Evolutionary conservation across 2,329 filamentous ascomycete species (phyloP).

Genomic region (Madurella fahalii): DNA sequence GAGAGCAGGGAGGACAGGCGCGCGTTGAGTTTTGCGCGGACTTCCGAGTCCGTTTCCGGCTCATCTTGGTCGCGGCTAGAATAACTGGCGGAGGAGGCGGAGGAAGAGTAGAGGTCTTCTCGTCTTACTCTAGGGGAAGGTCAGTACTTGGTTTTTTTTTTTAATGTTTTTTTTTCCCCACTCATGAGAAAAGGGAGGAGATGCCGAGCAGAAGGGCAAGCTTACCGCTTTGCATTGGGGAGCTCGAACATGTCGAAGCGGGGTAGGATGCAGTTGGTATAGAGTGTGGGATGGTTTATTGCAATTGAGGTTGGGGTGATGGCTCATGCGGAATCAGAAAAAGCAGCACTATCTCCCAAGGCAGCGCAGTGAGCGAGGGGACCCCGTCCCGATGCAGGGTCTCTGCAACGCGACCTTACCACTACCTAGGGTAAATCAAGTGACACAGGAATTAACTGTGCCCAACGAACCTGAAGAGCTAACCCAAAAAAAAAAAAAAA

Average conservation of each 20-base stretch:
- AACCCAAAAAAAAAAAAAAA: no score
- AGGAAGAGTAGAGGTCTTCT: slow-evolving; percentile 46
- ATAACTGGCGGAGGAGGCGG: slow-evolving; percentile 32
- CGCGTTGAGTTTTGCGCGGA: slow-evolving; percentile 44
- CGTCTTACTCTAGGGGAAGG: slow-evolving; percentile 46
- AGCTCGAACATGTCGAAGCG: slow-evolving; percentile 44
- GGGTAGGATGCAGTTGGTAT: slow-evolving; percentile 5
- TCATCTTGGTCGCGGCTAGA: slow-evolving; percentile 30
- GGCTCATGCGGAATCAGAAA: no score
- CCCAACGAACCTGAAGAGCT: no score
- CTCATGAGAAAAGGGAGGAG: no score
- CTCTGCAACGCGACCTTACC: no score
- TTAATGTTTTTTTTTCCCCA: no score
- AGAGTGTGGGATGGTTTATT: neutral
- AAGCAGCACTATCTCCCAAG: no score
- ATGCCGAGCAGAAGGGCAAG: neutral
- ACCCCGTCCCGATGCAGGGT: no score
- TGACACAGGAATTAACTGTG: no score
- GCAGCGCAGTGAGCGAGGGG: no score
- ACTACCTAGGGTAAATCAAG: no score
- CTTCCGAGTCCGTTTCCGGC: slow-evolving; percentile 32
- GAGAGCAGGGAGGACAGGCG: slow-evolving; percentile 46
- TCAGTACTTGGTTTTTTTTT: slow-evolving; percentile 1
- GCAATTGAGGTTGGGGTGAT: neutral
- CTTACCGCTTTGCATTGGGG: slow-evolving; percentile 50